phyloP scores from a whole-genome alignment of 331 rosid species.

The Saraca asoca region DNA sequence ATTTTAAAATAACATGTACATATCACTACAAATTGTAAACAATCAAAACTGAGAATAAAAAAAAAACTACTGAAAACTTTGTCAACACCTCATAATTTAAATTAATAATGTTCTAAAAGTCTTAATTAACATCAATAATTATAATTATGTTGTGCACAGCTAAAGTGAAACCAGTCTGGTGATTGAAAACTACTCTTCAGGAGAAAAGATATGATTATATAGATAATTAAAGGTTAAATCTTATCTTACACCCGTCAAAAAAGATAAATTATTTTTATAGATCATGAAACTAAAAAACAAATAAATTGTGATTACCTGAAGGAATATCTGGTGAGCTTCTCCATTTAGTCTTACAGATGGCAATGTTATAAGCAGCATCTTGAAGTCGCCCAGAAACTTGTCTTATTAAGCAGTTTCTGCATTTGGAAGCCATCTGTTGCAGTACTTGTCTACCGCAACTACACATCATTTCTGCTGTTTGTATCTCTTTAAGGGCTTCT shows the following conservation, averaged over 20 bases:
- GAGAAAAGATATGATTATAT: not conserved
- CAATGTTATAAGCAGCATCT: slow-evolving; percentile 55
- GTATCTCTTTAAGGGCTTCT: slow-evolving; percentile 53
- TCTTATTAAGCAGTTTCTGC: slow-evolving; percentile 64
- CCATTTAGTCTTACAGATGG: slow-evolving; percentile 88
- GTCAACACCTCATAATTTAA: too few species aligned
- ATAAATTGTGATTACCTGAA: slow-evolving; percentile 49
- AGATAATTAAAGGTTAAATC: slow-evolving; percentile 9
- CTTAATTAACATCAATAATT: not conserved
- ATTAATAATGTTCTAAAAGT: too few species aligned
- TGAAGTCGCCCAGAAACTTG: slow-evolving; percentile 65
- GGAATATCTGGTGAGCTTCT: slow-evolving; percentile 61
- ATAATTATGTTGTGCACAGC: too few species aligned
- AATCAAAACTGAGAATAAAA: too few species aligned
- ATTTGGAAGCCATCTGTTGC: slow-evolving; percentile 25
- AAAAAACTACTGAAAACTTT: too few species aligned
- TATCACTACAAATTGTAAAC: too few species aligned
- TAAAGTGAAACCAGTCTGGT: too few species aligned
- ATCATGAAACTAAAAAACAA: not conserved
- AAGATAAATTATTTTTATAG: not conserved
- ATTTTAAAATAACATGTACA: too few species aligned
- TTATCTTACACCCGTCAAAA: slow-evolving; percentile 18
- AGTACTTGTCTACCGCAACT: slow-evolving; percentile 47
- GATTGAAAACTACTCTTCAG: too few species aligned
- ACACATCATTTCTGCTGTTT: slow-evolving; percentile 39